Base-by-base conservation (phyloP, 78 protist species). In the Dictyostelium citrinum region DNA sequence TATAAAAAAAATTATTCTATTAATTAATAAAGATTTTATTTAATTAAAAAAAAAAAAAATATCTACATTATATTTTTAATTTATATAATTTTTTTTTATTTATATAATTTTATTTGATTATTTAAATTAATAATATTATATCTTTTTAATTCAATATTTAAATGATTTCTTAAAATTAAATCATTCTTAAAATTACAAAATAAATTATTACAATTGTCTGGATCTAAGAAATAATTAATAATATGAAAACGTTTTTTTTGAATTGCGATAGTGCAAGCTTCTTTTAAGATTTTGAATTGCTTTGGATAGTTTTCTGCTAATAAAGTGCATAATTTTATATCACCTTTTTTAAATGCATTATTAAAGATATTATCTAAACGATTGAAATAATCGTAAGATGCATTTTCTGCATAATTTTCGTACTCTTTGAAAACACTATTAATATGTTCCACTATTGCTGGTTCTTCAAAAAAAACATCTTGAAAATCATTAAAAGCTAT, bases 1-100 rank as follows among this genome's bases (percentile, higher is more conserved):
- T 45, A 39, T 76, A 5, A 78, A 88, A 31, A 76, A 78, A 35
- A n/a, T 88, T 10, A 79, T 78, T 24, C 39, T 24, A n/a, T 22
- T 7, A 22, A 8, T 85, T 14, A 85, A 85, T 76, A 74, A 76
- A 76, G 91, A 84, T 22, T 64, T n/a, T 33, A 12, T 64, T 64
- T 64, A 64, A 64, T 20, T 20, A 20, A 20, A 4, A 20, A 55
- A 14, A 51, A 51, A 51, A 43, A 43, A 43, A 43, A n/a, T n/a
- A n/a, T n/a, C n/a, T n/a, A n/a, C n/a, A n/a, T n/a, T n/a, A n/a
- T n/a, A n/a, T n/a, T n/a, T n/a, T n/a, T n/a, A n/a, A n/a, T n/a
- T n/a, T n/a, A n/a, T n/a, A n/a, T n/a, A n/a, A n/a, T n/a, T n/a
- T 8, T 1, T 16, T 8, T 16, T 49, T 49, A 55, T 3, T 55